phyloP scores from a whole-genome alignment of 2,329 filamentous ascomycete genomes.

The Raffaelea ambrosiae region DNA sequence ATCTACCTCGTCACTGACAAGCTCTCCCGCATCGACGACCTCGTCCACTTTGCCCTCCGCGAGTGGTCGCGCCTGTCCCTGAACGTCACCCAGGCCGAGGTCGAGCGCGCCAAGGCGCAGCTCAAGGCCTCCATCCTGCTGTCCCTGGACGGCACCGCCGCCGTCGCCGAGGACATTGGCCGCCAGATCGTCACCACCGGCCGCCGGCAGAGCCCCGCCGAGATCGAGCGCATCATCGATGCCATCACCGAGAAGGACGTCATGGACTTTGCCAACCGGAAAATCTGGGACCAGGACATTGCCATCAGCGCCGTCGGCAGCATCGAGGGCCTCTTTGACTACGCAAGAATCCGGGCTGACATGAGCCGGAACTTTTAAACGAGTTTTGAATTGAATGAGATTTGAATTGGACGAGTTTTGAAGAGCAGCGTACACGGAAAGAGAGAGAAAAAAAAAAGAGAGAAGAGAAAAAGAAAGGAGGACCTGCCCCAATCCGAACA shows the following conservation, averaged over 20 bases:
- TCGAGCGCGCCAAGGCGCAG: constrained; percentile 97
- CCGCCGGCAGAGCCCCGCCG: constrained; percentile 79
- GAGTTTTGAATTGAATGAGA: too few species aligned
- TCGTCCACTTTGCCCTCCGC: constrained; percentile 95
- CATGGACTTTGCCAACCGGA: constrained; percentile 90
- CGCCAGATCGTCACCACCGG: constrained; percentile 97
- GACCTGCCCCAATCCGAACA: too few species aligned
- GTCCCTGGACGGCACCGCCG: constrained; percentile 93
- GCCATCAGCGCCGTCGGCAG: constrained; percentile 87
- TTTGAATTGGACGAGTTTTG: too few species aligned
- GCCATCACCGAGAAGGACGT: constrained; percentile 91
- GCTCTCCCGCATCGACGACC: constrained; percentile 79
- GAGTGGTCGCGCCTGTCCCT: constrained; percentile 95
- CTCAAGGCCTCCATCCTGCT: constrained; percentile 97
- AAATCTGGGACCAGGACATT: constrained; percentile 95
- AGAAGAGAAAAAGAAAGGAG: too few species aligned
- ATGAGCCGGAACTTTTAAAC: constrained; percentile 28
- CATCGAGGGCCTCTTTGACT: constrained; percentile 80
- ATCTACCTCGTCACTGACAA: constrained; percentile 97
- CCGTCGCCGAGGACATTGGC: constrained; percentile 95
- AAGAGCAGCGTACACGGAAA: too few species aligned
- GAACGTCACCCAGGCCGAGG: constrained; percentile 81
- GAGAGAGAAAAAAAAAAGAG: too few species aligned
- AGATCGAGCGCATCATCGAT: constrained; percentile 89
- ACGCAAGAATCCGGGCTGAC: constrained; percentile 34